Evolutionary conservation across 257 asterid species (phyloP).

Genomic region (Solanum appendiculatum): DNA sequence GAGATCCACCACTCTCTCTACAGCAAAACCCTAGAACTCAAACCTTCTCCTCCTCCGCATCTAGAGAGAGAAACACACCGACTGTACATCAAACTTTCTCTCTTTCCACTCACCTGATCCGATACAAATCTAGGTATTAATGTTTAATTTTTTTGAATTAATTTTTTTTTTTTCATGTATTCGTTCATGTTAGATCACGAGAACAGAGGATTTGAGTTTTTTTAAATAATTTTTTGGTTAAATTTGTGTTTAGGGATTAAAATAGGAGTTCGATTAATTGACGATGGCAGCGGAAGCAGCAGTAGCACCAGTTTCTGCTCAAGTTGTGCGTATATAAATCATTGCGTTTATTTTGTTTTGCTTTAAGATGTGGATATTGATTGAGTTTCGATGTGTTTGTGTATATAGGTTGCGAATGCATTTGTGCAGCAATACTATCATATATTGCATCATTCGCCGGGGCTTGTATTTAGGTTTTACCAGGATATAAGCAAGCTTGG

Average conservation of each 20-base stretch:
- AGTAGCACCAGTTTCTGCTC: slow-evolving; percentile 45
- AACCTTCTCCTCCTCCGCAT: slow-evolving; percentile 1
- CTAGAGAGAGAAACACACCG: neutral
- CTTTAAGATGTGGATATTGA: neutral
- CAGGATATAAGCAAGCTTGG: slow-evolving; percentile 83
- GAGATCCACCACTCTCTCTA: slow-evolving; percentile 11
- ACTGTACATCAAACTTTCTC: slow-evolving; percentile 24
- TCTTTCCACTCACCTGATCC: slow-evolving; percentile 19
- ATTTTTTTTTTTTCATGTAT: neutral
- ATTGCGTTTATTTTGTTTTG: neutral
- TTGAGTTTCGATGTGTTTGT: neutral
- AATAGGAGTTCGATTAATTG: slow-evolving; percentile 14
- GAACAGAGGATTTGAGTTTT: neutral
- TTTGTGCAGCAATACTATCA: slow-evolving; percentile 87
- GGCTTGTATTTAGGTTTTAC: slow-evolving; percentile 61
- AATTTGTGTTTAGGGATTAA: slow-evolving; percentile 15
- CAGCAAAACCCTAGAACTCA: slow-evolving; percentile 41
- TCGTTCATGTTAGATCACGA: neutral
- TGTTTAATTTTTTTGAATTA: slow-evolving; percentile 10
- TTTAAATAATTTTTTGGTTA: neutral
- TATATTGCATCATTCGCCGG: slow-evolving; percentile 75
- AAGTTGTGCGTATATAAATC: slow-evolving; percentile 38
- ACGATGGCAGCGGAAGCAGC: slow-evolving; percentile 36
- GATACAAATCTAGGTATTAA: slow-evolving; percentile 41
- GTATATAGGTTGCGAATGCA: slow-evolving; percentile 70